Percentiles rank a stretch among this genome's conserved stretches.
Evolutionary conservation across 1,139 yeast species (phyloP).

Genomic region (Taphrina communis): DNA sequence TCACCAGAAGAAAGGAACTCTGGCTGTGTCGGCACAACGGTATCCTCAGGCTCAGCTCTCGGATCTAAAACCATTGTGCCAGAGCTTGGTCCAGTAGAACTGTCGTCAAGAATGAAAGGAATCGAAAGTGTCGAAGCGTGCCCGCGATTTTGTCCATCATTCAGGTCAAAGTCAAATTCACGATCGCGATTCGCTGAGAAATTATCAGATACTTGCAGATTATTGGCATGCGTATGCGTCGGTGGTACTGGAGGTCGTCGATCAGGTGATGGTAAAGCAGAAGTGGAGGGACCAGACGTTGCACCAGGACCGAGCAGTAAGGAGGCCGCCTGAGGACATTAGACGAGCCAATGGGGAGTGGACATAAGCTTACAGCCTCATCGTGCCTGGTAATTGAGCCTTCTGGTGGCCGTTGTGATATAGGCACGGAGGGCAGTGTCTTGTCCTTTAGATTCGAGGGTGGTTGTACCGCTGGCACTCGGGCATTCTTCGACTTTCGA

Average conservation of each 20-base stretch:
- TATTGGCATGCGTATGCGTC: no score
- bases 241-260: slow-evolving; percentile 19
- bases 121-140: neutral
- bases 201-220: no score
- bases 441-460: slow-evolving; percentile 7
- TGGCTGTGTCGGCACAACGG: neutral
- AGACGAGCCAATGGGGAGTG: neutral
- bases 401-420: slow-evolving; percentile 7
- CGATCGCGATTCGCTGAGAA: neutral
- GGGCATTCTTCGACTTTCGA: slow-evolving; percentile 19
- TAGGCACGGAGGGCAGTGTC: slow-evolving; percentile 18
- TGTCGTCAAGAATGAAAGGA: slow-evolving; percentile 16
- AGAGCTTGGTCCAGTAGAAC: neutral
- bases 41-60: neutral
- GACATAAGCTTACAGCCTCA: neutral
- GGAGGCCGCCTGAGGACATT: slow-evolving; percentile 3
- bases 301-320: neutral
- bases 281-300: neutral
- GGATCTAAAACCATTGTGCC: neutral
- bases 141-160: neutral
- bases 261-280: slow-evolving; percentile 5
- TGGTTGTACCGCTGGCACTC: neutral
- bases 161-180: neutral
- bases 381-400: neutral
- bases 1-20: neutral